Evolutionary conservation across 192 early-diverging fungal species (phyloP).

Genomic region (Coemansia sp.): DNA sequence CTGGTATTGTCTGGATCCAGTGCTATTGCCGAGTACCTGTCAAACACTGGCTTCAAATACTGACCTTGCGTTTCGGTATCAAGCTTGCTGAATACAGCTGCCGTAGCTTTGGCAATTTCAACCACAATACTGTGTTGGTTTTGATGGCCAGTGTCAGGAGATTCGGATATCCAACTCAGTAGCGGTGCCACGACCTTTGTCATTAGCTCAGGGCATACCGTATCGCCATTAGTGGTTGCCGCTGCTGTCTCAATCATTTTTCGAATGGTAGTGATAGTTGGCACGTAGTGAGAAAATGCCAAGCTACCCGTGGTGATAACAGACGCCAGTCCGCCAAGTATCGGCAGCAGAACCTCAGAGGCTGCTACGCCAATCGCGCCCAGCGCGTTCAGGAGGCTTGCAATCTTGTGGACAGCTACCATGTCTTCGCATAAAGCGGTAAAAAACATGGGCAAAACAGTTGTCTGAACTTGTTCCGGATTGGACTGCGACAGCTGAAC

Average conservation of each 20-base stretch:
- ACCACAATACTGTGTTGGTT: conserved; percentile 12
- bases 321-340: conserved; percentile 22
- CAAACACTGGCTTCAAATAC: conserved; percentile 23
- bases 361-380: conserved; percentile 49
- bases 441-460: conserved; percentile 47
- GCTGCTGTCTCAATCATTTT: conserved; percentile 41
- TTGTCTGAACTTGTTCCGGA: conserved; percentile 25
- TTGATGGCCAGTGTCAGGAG: background rate
- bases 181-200: conserved; percentile 20
- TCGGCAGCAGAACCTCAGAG: conserved; percentile 15
- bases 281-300: conserved; percentile 18
- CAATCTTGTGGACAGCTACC: conserved; percentile 25
- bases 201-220: conserved; percentile 13
- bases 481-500: conserved; percentile 47
- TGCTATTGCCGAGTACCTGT: conserved; percentile 12
- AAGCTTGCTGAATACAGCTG: conserved; percentile 30
- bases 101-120: conserved; percentile 29
- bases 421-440: conserved; percentile 34
- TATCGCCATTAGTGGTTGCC: background rate
- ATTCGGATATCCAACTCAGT: conserved; percentile 18
- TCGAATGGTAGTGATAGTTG: conserved; percentile 33
- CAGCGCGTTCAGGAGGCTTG: conserved; percentile 42
- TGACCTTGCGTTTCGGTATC: conserved; percentile 20
- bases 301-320: conserved; percentile 17
- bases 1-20: background rate